phyloP scores from a whole-genome alignment of 1,284 basidiomycete species.

The Porogramme epimiltina region DNA sequence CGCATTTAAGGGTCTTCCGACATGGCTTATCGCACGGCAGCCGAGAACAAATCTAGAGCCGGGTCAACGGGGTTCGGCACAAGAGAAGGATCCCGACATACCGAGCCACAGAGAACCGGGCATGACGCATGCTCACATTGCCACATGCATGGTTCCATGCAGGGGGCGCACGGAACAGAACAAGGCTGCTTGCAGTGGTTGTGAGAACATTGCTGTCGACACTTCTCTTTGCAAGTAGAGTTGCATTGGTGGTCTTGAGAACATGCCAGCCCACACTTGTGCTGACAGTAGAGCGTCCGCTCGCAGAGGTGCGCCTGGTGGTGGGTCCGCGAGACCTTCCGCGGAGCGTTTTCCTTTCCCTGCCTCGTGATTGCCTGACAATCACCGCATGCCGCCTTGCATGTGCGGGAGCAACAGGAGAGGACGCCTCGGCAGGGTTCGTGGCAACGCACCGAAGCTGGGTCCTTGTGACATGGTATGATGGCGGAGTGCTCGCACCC shows the following conservation, averaged over 20 bases:
- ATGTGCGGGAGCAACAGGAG: slow-evolving; percentile 58
- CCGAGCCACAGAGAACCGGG: slow-evolving; percentile 71
- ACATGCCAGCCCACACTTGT: slow-evolving; percentile 54
- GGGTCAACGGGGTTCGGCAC: too few species aligned
- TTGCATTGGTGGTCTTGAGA: slow-evolving; percentile 53
- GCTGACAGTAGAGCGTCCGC: slow-evolving; percentile 58
- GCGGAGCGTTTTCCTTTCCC: neutral
- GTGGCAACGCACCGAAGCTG: slow-evolving; percentile 41
- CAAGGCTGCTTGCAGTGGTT: slow-evolving; percentile 37
- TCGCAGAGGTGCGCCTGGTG: slow-evolving; percentile 57
- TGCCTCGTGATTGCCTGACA: slow-evolving; percentile 41
- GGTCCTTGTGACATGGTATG: slow-evolving; percentile 49
- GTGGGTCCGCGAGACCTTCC: slow-evolving; percentile 29
- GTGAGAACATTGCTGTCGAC: slow-evolving; percentile 54
- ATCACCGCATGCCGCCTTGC: slow-evolving; percentile 47
- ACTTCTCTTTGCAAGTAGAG: slow-evolving; percentile 44
- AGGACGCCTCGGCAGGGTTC: slow-evolving; percentile 45
- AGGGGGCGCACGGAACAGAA: slow-evolving; percentile 60
- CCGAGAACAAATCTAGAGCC: slow-evolving; percentile 60
- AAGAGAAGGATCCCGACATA: slow-evolving; percentile 34
- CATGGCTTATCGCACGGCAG: slow-evolving; percentile 69
- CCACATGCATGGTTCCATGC: slow-evolving; percentile 62
- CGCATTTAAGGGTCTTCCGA: slow-evolving; percentile 48
- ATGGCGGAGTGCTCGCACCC: slow-evolving; percentile 57
- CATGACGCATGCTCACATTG: slow-evolving; percentile 56